Percentiles rank a stretch among this genome's conserved stretches.
These are phyloP conservation scores for Cucumis sativus DNA, from an alignment of 306 rosid species.

Conservation along the genomic window DNA sequence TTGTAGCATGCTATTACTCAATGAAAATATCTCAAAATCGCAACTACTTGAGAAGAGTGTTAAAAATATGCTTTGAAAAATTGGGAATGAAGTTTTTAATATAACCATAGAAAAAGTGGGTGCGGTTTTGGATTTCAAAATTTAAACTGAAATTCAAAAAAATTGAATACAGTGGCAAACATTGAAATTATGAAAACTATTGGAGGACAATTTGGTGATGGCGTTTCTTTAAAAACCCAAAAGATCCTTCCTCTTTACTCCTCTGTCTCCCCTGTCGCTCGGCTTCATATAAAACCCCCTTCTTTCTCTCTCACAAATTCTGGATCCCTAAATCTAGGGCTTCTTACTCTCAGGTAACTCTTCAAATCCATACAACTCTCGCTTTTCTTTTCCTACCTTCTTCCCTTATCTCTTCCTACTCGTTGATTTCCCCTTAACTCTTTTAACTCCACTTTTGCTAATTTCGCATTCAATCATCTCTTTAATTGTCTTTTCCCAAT, in stretches of 20 bases:
- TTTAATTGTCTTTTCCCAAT: neutral
- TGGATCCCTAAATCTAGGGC: slow-evolving; percentile 84
- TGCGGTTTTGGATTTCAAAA: neutral
- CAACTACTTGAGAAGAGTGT: no score
- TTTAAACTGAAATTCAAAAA: neutral
- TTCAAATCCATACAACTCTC: slow-evolving; percentile 4
- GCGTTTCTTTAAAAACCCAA: neutral
- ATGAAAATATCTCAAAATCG: no score
- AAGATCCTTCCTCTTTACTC: neutral
- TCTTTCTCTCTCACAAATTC: slow-evolving; percentile 4
- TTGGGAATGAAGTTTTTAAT: no score
- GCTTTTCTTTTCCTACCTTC: slow-evolving; percentile 2
- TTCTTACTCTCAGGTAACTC: slow-evolving; percentile 7
- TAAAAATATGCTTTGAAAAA: no score
- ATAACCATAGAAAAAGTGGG: neutral
- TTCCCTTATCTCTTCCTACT: neutral
- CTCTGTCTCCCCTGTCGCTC: slow-evolving; percentile 24
- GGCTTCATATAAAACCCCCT: slow-evolving; percentile 33
- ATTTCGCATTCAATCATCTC: neutral
- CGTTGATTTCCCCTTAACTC: neutral
- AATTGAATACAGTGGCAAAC: neutral
- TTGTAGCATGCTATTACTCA: no score
- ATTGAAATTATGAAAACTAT: neutral
- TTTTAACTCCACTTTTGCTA: slow-evolving; percentile 1
- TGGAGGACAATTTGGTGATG: slow-evolving; percentile 19